phyloP scores from a whole-genome alignment of 129 eudicot species.

The Ambrosia trifida region DNA sequence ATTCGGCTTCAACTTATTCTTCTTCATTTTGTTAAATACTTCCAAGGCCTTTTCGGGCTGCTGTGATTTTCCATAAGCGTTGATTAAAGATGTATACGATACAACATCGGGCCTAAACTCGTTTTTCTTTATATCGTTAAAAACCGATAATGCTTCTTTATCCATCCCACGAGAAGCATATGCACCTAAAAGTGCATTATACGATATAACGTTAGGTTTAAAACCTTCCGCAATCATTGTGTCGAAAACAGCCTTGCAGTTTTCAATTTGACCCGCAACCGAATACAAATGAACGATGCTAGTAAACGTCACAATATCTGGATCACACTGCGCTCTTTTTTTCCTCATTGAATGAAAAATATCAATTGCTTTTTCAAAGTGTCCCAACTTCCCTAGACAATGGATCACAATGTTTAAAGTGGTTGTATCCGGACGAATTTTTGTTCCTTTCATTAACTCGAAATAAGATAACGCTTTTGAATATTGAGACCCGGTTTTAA shows the following conservation, averaged over 20 bases:
- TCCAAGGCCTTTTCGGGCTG: slow-evolving; percentile 78
- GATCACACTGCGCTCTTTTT: slow-evolving; percentile 66
- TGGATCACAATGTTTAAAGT: slow-evolving; percentile 82
- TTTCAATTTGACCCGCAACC: slow-evolving; percentile 69
- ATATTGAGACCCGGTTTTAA: slow-evolving; percentile 77
- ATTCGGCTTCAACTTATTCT: slow-evolving; percentile 69
- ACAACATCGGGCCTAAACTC: slow-evolving; percentile 82
- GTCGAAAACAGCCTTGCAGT: slow-evolving; percentile 71
- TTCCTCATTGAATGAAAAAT: slow-evolving; percentile 87
- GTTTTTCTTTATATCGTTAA: slow-evolving; percentile 56
- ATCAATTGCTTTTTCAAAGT: slow-evolving; percentile 62
- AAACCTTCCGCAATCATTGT: slow-evolving; percentile 80
- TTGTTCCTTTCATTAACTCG: slow-evolving; percentile 87
- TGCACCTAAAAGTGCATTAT: slow-evolving; percentile 84
- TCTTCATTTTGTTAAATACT: slow-evolving; percentile 66
- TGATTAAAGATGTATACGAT: slow-evolving; percentile 86
- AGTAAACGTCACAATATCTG: slow-evolving; percentile 89
- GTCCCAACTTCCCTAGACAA: slow-evolving; percentile 73
- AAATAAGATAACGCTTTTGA: slow-evolving; percentile 85
- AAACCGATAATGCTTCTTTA: slow-evolving; percentile 60
- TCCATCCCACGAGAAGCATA: slow-evolving; percentile 76
- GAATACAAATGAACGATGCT: slow-evolving; percentile 90
- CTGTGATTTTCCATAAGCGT: slow-evolving; percentile 89
- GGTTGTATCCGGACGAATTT: slow-evolving; percentile 80
- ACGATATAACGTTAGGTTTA: slow-evolving; percentile 79